Evolutionary conservation across 2,329 filamentous ascomycete genomes (phyloP).

Genomic region (Balansia obtecta): DNA sequence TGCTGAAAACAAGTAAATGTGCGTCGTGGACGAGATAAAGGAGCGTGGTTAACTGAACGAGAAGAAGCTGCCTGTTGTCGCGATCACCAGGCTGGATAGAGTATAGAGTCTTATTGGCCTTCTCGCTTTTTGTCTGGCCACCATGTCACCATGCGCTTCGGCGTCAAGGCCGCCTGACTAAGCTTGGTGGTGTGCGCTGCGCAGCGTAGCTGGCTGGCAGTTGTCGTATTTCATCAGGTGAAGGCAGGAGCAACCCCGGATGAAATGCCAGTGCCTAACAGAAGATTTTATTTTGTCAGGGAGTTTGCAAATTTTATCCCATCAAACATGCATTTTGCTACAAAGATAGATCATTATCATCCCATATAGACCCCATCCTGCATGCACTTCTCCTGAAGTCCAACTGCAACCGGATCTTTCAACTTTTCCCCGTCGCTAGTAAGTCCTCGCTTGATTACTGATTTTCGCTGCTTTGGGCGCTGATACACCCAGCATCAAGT

Average conservation of each 20-base stretch:
- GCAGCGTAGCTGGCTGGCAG: background rate
- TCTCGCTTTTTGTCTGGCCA: constrained; percentile 1
- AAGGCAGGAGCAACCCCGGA: background rate
- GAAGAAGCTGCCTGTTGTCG: background rate
- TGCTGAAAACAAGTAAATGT: background rate
- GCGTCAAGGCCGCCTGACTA: background rate
- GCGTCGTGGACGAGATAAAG: constrained; percentile 8
- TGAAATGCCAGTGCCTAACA: too few relatives aligned
- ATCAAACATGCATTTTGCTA: too few relatives aligned
- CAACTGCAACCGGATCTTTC: too few relatives aligned
- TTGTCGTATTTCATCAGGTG: background rate
- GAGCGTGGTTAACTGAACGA: constrained; percentile 16
- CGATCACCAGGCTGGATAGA: background rate
- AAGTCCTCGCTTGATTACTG: background rate
- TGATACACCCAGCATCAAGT: background rate
- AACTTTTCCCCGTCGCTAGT: too few relatives aligned
- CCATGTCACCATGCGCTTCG: constrained; percentile 4
- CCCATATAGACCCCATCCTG: too few relatives aligned
- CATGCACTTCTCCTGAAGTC: too few relatives aligned
- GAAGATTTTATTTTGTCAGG: too few relatives aligned
- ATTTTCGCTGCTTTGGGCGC: background rate
- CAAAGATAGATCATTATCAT: too few relatives aligned
- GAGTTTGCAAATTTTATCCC: too few relatives aligned
- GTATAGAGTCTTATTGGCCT: background rate
- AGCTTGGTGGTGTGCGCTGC: background rate